Base-by-base conservation (phyloP, 352 stramenopile species). In the Pilasporangium apinafurcum region DNA sequence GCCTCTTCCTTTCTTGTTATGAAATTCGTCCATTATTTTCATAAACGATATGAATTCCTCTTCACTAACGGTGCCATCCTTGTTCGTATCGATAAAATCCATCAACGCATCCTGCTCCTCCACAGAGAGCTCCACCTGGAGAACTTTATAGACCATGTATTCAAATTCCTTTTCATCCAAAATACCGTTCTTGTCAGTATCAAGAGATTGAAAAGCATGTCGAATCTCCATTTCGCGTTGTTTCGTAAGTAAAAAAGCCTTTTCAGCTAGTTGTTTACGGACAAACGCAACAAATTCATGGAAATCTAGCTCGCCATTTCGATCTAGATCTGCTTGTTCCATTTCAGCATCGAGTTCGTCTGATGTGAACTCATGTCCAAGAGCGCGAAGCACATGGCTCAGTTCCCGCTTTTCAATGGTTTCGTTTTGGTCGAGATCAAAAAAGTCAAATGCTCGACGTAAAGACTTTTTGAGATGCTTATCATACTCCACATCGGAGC, bases 1-100 rank as follows among this genome's bases (percentile, higher is more conserved):
- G 17, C 47, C 59, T 2, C 59, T 51, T 35, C 51, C 59, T 30
- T 68, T 41, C 9, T 54, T 48, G n/a, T 59, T 49, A 35, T 83
- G 57, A 8, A 83, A 70, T 9, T 54, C 48, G 25, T 89, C 71
- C 39, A 90, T 59, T 1, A 74, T 56, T 51, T 79, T 80, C 53
- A 91, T 83, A 43, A 91, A 91, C 13, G 46, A 39, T 28, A 85
- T 84, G 17, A 91, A 88, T 35, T 86, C 73, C 5, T 83, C 62
- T 48, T 82, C 66, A 25, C 75, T 78, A 26, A 91, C 79, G 8
- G 49, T 56, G 5, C 76, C 75, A 40, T 88, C 75, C 3, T 64
- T 64, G 28, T 79, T 78, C 17, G 51, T 67, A 29, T 88, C 75
- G 0, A 86, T 63, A 31, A 83, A 82, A 53, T 88, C 78, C 7